Base-by-base conservation (phyloP, 2,329 filamentous ascomycete genomes). In the Pyricularia grisea region DNA sequence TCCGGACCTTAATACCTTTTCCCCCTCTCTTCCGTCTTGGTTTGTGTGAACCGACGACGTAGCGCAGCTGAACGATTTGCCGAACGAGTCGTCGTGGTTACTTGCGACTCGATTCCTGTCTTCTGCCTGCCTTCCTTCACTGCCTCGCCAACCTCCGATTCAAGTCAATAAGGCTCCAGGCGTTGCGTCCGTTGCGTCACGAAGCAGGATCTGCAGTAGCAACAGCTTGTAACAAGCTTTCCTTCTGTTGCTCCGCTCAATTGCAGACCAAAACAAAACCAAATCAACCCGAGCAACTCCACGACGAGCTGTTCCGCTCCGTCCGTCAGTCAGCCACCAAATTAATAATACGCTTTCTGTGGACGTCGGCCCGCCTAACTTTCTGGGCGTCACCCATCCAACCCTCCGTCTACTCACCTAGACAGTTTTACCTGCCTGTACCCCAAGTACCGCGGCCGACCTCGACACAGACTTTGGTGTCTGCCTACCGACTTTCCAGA, bases 1-100 rank as follows among this genome's bases (percentile, higher is more conserved):
- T 70, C 69, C 67, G 50, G 68, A 72, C 67, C 70, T 65, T 70
- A 71, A 71, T 75, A 69, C 65, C 69, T 69, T 68, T 36, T 63
- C 66, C 68, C 60, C 67, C 68, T 58, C 67, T 70, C 63, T 67
- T 71, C 50, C 66, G 67, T 67, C 55, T 68, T 68, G 58, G 58
- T 61, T 61, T 25, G 58, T 61, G 58, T 50, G 42, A 50, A 50
- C 42, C 42, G 42, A 50, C 42, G 42, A 50, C 42, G 42, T 33
- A 68, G 67, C 58, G 58, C 58, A 61, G n/a, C 58, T 61, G 58
- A 61, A 68, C 10, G 12, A 61, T 25, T 61, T 25, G 58, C 67
- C 31, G 27, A 64, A 23, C 58, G 58, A 61, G 58, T 61, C 58
- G 58, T 61, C n/a, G 58, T 61, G 58, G 55, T 58, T n/a, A 61